phyloP scores from a whole-genome alignment of 257 asterid genomes.

The Sherardia arvensis region DNA sequence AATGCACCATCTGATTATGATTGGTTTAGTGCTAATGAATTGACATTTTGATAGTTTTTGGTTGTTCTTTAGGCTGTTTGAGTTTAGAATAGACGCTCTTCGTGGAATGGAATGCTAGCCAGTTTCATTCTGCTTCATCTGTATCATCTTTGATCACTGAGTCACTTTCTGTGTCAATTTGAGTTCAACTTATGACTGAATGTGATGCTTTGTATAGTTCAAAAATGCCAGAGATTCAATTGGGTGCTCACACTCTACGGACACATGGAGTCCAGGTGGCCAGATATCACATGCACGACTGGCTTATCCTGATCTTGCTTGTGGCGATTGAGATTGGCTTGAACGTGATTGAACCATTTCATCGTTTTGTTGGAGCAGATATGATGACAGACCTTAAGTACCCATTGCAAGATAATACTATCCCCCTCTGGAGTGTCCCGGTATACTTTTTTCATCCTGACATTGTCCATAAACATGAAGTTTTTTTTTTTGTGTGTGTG shows the following conservation, averaged over 20 bases:
- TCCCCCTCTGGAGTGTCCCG: constrained; percentile 93
- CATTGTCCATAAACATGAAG: neutral
- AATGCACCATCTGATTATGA: neutral
- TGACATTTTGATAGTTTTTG: neutral
- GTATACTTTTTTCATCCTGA: constrained; percentile 26
- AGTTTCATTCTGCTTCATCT: neutral
- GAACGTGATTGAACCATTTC: constrained; percentile 85
- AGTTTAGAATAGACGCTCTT: neutral
- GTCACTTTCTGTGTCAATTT: neutral
- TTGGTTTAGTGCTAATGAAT: neutral
- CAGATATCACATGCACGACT: constrained; percentile 83
- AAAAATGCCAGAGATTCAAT: constrained; percentile 80
- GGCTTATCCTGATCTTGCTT: constrained; percentile 82
- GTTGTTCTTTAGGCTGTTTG: neutral
- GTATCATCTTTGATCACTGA: neutral
- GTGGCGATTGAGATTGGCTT: constrained; percentile 59
- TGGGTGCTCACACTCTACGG: constrained; percentile 85
- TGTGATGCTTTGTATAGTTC: constrained; percentile 21
- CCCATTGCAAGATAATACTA: constrained; percentile 70
- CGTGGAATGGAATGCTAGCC: neutral
- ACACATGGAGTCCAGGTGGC: constrained; percentile 77
- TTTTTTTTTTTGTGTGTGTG: neutral
- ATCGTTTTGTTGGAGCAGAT: constrained; percentile 84
- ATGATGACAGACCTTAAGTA: constrained; percentile 88
- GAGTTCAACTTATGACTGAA: neutral